Base-by-base conservation (phyloP, 2,329 filamentous ascomycete species). In the Trichothecium roseum region DNA sequence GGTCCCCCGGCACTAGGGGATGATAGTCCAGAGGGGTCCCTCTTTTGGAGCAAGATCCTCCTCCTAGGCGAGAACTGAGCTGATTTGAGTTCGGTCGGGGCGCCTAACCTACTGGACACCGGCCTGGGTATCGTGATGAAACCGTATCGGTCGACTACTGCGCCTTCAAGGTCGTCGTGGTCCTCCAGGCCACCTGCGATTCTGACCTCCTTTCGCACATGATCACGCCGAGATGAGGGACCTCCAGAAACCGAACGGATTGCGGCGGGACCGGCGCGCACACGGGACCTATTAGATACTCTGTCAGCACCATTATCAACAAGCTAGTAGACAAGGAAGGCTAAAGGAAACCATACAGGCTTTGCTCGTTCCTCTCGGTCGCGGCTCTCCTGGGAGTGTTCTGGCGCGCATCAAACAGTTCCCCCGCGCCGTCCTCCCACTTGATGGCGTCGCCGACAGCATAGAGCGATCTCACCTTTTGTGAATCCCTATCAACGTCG, bases 401-500 rank as follows among this genome's bases (percentile, higher is more conserved):
- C 42, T 65, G 56, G 41, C 34, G 34, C 16, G 34, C 32, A 7
- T 30, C 37, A 10, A 29, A 26, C 14, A 30, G 51, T 53, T 60
- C 45, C 62, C 56, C 41, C 30, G 35, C 62, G 42, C 68, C 67
- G 51, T 71, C 65, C 55, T 72, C 67, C 64, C 65, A 70, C 44
- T 57, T 59, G 56, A 68, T 55, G 56, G 54, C 57, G 52, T 71
- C 69, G 59, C 64, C 66, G 51, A 64, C 63, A 62, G 69, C 66
- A 66, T 77, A 77, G 60, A 77, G 72, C 59, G 71, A 76, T 66
- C 72, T 74, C 68, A 77, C 72, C 67, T 76, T 75, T 70, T 72
- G 69, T 62, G 72, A 77, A 62, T 77, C 72, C 60, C 68, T 69
- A 63, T 76, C 71, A 49, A 68, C 56, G 47, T 74, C 70, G 53